phyloP scores from a whole-genome alignment of 768 basidiomycete genomes.

The Coprinellus aureogranulatus region DNA sequence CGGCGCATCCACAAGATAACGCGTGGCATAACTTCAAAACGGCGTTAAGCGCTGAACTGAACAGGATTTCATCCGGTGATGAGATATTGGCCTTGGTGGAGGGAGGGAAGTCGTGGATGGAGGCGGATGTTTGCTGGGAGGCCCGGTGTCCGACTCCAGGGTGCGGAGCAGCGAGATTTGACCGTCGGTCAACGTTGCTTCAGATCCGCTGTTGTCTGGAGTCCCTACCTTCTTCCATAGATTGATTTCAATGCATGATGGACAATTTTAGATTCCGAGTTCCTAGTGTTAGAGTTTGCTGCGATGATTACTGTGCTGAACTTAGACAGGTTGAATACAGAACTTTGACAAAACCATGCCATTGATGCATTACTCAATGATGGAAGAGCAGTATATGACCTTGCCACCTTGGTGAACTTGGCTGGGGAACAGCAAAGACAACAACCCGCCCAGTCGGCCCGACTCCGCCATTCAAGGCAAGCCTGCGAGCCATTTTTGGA shows the following conservation, averaged over 20 bases:
- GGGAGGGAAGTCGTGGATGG: background rate
- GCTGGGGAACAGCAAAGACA: too few relatives aligned
- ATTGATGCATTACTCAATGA: too few relatives aligned
- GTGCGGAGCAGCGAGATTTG: slow-evolving; percentile 5
- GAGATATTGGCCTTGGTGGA: background rate
- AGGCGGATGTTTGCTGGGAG: slow-evolving; percentile 5
- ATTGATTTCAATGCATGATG: background rate
- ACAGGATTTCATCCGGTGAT: background rate
- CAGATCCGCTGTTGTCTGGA: slow-evolving; percentile 6
- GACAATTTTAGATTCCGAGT: background rate
- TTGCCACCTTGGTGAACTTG: too few relatives aligned
- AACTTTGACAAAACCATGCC: too few relatives aligned
- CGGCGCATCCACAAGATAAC: background rate
- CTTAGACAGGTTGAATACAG: too few relatives aligned
- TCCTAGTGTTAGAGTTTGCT: too few relatives aligned
- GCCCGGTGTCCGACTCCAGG: slow-evolving; percentile 1
- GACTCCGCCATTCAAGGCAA: too few relatives aligned
- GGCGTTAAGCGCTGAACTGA: slow-evolving; percentile 1
- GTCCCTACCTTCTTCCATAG: background rate
- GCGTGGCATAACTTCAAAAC: slow-evolving; percentile 2
- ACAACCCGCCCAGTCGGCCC: too few relatives aligned
- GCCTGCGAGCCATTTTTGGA: slow-evolving; percentile 15
- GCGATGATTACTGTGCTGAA: too few relatives aligned
- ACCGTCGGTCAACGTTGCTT: slow-evolving; percentile 1
- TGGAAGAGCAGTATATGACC: too few relatives aligned